Base-by-base conservation (phyloP, 495 filamentous ascomycete species). In the Bacidia rubella region DNA sequence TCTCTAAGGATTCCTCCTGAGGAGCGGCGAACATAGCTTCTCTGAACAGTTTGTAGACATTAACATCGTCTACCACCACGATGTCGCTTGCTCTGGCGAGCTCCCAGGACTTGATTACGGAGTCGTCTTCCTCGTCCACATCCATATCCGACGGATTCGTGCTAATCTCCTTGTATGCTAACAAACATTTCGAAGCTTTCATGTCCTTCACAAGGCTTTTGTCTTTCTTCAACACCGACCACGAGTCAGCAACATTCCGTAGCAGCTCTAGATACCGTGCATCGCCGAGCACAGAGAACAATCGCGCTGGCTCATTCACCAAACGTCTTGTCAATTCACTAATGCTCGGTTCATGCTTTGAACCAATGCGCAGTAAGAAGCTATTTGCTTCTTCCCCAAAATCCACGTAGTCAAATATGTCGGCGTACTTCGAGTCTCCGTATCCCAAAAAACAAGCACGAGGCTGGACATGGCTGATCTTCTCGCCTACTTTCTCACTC, bases 321-420 rank as follows among this genome's bases (percentile, higher is more conserved):
- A 90, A 71, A 62, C 90, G 76, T 10, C 76, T 71, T 2, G 90
- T 89, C 60, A 99, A 74, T 64, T 99, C 92, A 11, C 71, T 62
- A 51, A 82, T 90, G 1, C 81, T 94, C 0, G 93, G 93, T 62
- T 97, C 90, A 49, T 79, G 76, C 62, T 90, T 96, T 2, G 88
- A 88, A 2, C 93, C 93, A 51, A 86, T 83, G 47, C 82, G 82
- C 58, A 88, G 72, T 4, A 99, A 70, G 61, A 99, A 97, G 0
- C 82, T 69, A 59, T 97, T 95, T 2, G 87, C 90, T 60, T 90
- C 79, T 48, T 74, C 64, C 2, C 89, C 88, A 67, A 95, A 96
- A 63, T 96, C 85, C 2, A 97, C 87, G 66, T 95, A 99, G 63
- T 96, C 89, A 57, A 97, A 95, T 17, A 99, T 88, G 24, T 92